Percentiles rank a stretch among this genome's conserved stretches.
Evolutionary conservation across 805 yeast species (phyloP).

Genomic region (Zygosaccharomyces siamensis): DNA sequence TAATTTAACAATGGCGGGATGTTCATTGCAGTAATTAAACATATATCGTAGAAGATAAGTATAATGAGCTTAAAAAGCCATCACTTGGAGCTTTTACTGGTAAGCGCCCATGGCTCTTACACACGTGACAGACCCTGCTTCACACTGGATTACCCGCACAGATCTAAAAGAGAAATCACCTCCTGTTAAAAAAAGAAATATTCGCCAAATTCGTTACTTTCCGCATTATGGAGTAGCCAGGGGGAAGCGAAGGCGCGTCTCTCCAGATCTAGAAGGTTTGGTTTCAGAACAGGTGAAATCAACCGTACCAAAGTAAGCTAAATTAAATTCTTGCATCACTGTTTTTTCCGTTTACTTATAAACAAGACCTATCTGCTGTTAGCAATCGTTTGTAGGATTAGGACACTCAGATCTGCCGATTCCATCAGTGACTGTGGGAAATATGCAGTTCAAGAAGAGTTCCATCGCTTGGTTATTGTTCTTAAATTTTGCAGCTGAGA

Average conservation of each 20-base stretch:
- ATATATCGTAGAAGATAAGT: too few species aligned
- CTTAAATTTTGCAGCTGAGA: conserved; percentile 17
- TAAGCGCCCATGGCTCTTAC: too few species aligned
- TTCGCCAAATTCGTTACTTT: not conserved
- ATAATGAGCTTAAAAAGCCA: too few species aligned
- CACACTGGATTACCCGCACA: conserved; percentile 1
- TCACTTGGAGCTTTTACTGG: too few species aligned
- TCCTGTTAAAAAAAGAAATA: not conserved
- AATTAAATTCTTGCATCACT: not conserved
- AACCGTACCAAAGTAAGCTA: not conserved
- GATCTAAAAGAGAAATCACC: not conserved
- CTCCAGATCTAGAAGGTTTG: not conserved
- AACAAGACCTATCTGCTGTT: not conserved
- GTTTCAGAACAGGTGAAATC: not conserved
- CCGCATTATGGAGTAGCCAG: not conserved
- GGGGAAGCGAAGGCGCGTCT: not conserved
- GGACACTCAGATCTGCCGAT: not conserved
- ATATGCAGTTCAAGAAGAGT: conserved; percentile 6
- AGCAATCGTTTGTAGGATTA: not conserved
- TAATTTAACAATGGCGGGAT: too few species aligned
- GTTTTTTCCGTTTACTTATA: not conserved
- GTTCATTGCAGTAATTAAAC: too few species aligned
- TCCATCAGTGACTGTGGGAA: not conserved
- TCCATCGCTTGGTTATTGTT: conserved; percentile 9
- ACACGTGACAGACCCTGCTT: too few species aligned